These are phyloP conservation scores for Vitis hybrid DNA, from an alignment of 177 flowering plant genomes.

Conservation along the genomic window DNA sequence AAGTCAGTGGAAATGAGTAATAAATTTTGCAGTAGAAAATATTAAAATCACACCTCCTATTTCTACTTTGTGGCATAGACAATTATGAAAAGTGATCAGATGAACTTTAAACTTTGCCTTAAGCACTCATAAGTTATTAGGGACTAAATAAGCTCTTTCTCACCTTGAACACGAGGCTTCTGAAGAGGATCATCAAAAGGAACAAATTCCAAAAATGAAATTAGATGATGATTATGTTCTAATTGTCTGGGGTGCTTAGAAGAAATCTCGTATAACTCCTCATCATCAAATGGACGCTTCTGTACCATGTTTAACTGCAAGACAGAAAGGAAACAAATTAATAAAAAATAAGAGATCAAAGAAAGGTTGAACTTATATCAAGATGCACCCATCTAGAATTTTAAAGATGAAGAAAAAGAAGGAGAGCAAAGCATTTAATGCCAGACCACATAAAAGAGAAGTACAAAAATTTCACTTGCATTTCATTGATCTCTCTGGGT, in stretches of 20 bases:
- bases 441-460: background rate
- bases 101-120: background rate
- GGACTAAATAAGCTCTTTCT: background rate
- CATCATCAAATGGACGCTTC: conserved; percentile 28
- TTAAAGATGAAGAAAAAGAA: background rate
- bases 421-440: background rate
- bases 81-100: no score
- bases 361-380: background rate
- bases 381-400: background rate
- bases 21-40: no score
- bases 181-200: conserved; percentile 11
- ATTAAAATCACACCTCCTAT: no score
- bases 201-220: conserved; percentile 19
- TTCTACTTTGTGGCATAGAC: no score
- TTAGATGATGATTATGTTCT: conserved; percentile 12
- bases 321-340: background rate
- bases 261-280: conserved; percentile 16
- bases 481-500: background rate
- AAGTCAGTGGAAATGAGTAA: no score
- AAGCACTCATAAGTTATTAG: background rate
- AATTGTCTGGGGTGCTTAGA: conserved; percentile 30
- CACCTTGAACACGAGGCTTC: conserved; percentile 19
- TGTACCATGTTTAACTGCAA: conserved; percentile 33
- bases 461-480: background rate
- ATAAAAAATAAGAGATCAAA: background rate